Evolutionary conservation across 202 grass and related monocot genomes (phyloP).

Genomic region (Eragrostis tef): DNA sequence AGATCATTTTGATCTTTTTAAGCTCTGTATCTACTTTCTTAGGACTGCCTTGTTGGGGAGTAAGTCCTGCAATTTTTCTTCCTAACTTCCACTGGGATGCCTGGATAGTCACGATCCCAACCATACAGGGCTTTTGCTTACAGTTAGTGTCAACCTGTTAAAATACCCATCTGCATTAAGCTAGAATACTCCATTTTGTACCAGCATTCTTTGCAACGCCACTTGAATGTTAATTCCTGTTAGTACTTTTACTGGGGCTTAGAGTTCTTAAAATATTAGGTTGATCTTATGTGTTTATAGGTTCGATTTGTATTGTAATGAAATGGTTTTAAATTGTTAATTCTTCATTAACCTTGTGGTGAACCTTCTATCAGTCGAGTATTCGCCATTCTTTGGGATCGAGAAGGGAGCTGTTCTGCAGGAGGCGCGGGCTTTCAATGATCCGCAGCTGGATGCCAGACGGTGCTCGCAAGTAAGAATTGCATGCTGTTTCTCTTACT

Average conservation of each 20-base stretch:
- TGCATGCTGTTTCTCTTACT: neutral
- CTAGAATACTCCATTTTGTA: neutral
- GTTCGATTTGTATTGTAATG: constrained; percentile 26
- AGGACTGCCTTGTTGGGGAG: neutral
- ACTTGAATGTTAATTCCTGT: neutral
- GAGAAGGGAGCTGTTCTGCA: constrained; percentile 80
- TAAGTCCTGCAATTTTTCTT: neutral
- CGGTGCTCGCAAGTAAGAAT: constrained; percentile 64
- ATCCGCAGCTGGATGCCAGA: constrained; percentile 70
- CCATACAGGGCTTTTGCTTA: neutral
- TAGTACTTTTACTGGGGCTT: neutral
- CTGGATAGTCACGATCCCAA: neutral
- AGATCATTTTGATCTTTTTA: neutral
- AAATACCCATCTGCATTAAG: neutral
- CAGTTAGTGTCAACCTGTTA: neutral
- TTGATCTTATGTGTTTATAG: constrained; percentile 6
- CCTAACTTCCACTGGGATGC: neutral
- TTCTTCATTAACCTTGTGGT: constrained; percentile 11
- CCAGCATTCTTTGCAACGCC: neutral
- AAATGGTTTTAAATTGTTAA: constrained; percentile 22
- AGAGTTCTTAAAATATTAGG: neutral
- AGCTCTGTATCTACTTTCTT: neutral
- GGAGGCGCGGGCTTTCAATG: constrained; percentile 71
- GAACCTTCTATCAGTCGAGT: constrained; percentile 57
- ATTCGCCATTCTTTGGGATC: constrained; percentile 73